Percentiles rank a stretch among this genome's conserved stretches.
Evolutionary conservation across 202 grass and related monocot genomes (phyloP).

Genomic region (Bolboschoenoplectus hybrid): DNA sequence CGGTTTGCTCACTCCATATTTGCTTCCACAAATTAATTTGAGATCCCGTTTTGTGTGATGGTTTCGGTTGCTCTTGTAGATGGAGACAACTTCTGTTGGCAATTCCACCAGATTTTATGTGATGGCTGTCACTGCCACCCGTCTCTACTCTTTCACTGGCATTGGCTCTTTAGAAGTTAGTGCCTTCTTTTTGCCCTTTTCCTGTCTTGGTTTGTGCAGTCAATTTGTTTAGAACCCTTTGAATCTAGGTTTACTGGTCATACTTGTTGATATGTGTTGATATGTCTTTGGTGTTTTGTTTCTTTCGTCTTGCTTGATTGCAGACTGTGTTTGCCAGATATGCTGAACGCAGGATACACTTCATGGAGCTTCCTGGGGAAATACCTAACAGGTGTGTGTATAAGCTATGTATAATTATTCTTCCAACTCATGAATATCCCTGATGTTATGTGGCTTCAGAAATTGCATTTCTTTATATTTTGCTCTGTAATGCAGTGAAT

Average conservation of each 20-base stretch:
- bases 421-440: constrained; percentile 9
- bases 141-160: constrained; percentile 95
- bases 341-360: constrained; percentile 72
- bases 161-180: constrained; percentile 93
- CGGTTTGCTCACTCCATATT: not conserved
- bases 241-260: not conserved
- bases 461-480: constrained; percentile 40
- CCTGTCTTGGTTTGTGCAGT: not conserved
- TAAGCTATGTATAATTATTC: not conserved
- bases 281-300: not conserved
- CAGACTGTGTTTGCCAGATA: constrained; percentile 96
- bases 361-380: constrained; percentile 98
- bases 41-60: constrained; percentile 8
- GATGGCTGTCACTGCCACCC: constrained; percentile 85
- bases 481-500: constrained; percentile 58
- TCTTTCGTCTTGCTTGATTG: not conserved
- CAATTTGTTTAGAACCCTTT: constrained; percentile 31
- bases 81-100: constrained; percentile 66
- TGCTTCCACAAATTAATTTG: not conserved
- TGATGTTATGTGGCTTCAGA: not conserved
- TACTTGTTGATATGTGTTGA: constrained; percentile 16
- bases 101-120: constrained; percentile 83
- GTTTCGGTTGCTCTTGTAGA: constrained; percentile 45
- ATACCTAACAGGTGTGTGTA: constrained; percentile 83
- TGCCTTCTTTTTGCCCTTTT: constrained; percentile 23